Conservation (phyloP, 371 early-diverging fungal genomes). For the Saksenaea oblongispora region DNA sequence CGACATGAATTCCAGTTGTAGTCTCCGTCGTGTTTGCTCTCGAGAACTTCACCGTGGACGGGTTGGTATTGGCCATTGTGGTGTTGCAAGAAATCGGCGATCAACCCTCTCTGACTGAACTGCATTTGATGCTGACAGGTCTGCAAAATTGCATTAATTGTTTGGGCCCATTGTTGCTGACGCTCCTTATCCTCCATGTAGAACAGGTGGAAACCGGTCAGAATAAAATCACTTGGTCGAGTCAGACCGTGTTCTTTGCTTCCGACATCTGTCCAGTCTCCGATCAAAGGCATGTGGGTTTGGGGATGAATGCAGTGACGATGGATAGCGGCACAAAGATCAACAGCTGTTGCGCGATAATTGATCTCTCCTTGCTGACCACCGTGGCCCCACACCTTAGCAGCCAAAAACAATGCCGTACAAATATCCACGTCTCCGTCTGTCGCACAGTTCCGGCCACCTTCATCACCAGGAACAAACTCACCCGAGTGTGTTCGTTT, state of each 20-base stretch:
- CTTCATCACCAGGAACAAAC: slow-evolving; percentile 52
- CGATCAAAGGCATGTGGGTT: slow-evolving; percentile 59
- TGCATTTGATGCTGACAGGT: slow-evolving; percentile 41
- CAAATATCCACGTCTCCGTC: slow-evolving; percentile 68
- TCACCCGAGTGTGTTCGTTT: slow-evolving; percentile 29
- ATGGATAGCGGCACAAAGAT: slow-evolving; percentile 50
- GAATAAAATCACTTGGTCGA: slow-evolving; percentile 62
- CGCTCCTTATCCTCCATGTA: slow-evolving; percentile 58
- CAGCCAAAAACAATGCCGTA: slow-evolving; percentile 59
- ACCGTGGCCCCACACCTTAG: slow-evolving; percentile 57
- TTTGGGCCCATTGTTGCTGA: slow-evolving; percentile 52
- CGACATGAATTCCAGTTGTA: slow-evolving; percentile 61
- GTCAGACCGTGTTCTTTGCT: slow-evolving; percentile 56
- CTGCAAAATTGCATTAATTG: slow-evolving; percentile 51
- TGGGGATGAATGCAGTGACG: slow-evolving; percentile 58
- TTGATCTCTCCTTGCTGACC: slow-evolving; percentile 51
- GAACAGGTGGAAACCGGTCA: slow-evolving; percentile 59
- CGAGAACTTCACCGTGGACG: slow-evolving; percentile 48
- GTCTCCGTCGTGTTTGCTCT: slow-evolving; percentile 50
- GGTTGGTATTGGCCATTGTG: slow-evolving; percentile 45
- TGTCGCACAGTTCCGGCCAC: slow-evolving; percentile 59
- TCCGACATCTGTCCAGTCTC: slow-evolving; percentile 66
- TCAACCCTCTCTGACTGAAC: slow-evolving; percentile 57
- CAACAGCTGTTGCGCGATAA: slow-evolving; percentile 47
- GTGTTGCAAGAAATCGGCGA: slow-evolving; percentile 60